Base-by-base conservation (phyloP, 163 green algal species). In the Trebouxia gelatinosa region DNA sequence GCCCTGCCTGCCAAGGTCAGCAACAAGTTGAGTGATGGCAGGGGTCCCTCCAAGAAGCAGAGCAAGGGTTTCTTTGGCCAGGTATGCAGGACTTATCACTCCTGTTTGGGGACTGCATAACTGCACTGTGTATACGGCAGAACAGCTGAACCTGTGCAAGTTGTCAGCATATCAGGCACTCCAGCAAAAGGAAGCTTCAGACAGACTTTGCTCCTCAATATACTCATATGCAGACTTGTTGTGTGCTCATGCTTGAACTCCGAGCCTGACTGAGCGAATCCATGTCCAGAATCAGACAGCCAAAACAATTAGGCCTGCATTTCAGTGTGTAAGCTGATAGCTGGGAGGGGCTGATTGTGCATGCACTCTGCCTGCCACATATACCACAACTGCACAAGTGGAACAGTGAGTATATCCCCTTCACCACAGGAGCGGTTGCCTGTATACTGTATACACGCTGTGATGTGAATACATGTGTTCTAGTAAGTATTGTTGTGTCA, bases 1-100 rank as follows among this genome's bases (percentile, higher is more conserved):
- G 64, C 64, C 3, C 26, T 72, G 64, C 64, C 64, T 72, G 64
- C 64, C 37, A 72, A 72, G 64, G 64, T 72, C 5, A 72, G 64
- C 64, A 51, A 72, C 21, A 72, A 72, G 64, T 37, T 72, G 64
- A 51, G 35, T 3, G 34, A 5, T 23, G 9, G 7, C 37, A 72
- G 23, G 64, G 37, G 35, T 54, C 43, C 11, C 64, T n/a, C n/a
- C n/a, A n/a, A 50, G 38, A 21, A 32, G 37, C 23, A 23, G 23
- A 43, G 34, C 64, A 51, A n/a, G n/a, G 64, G 64, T 23, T 72
- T 72, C 64, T 72, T 72, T 51, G 23, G 64, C 64, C 50, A 72
- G 64, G 64, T 72, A 51, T 0, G 26, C 43, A 54, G 13, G 43
- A 54, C 43, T 23, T 9, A 23, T 54, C 11, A 13, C 43, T 13